A percentile compares a stretch with the other conserved stretches of the same genome.
phyloP scores from a whole-genome alignment of 2,329 filamentous ascomycete species.

The Metarhizium anisopliae region DNA sequence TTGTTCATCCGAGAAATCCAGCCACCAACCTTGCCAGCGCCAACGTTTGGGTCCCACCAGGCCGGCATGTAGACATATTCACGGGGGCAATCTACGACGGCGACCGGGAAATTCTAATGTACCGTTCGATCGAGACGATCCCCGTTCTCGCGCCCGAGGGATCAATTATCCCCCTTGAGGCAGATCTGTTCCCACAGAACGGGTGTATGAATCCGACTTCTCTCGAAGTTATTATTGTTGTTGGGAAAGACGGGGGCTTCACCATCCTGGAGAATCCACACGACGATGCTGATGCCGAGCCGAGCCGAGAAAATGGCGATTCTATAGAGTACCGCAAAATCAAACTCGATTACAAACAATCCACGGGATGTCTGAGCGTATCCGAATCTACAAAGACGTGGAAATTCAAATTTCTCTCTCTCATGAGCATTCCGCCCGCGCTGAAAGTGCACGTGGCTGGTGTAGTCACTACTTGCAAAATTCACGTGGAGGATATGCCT shows the following conservation, averaged over 20 bases:
- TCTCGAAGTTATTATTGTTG: background rate
- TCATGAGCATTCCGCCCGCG: background rate
- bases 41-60: conserved; percentile 46
- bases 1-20: conserved; percentile 39
- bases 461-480: no score
- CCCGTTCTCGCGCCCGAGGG: conserved; percentile 30
- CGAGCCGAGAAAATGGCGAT: background rate
- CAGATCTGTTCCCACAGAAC: background rate
- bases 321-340: background rate
- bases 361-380: background rate
- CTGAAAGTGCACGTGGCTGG: conserved; percentile 1
- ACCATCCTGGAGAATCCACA: conserved; percentile 2
- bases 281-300: background rate
- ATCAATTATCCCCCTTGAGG: conserved; percentile 4
- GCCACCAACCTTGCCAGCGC: conserved; percentile 36
- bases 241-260: conserved; percentile 4
- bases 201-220: conserved; percentile 2
- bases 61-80: conserved; percentile 48
- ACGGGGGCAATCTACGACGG: conserved; percentile 49
- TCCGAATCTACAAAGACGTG: conserved; percentile 4
- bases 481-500: background rate
- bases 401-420: conserved; percentile 1
- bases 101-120: conserved; percentile 40
- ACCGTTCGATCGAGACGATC: conserved; percentile 36
- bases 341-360: background rate